These are phyloP conservation scores for Zygoascus hellenicus DNA, from an alignment of 1,139 yeast species.

Conservation along the genomic window DNA sequence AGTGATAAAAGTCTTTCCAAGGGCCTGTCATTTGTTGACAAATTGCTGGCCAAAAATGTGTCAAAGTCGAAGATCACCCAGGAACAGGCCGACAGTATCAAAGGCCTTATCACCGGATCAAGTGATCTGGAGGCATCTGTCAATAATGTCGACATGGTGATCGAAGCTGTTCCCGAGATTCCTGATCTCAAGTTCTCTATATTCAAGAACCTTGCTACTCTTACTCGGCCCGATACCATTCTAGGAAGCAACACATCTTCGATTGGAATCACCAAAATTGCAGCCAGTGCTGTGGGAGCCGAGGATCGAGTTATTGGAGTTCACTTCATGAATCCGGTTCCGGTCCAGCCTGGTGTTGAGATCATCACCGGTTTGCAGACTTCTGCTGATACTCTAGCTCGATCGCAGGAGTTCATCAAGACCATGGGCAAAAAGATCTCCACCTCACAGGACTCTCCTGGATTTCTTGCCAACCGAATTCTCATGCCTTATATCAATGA, in stretches of 20 bases:
- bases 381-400: slow-evolving; percentile 31
- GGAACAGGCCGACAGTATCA: slow-evolving; percentile 31
- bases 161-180: slow-evolving; percentile 43
- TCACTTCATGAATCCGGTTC: slow-evolving; percentile 45
- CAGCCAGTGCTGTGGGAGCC: slow-evolving; percentile 40
- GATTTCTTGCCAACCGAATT: slow-evolving; percentile 41
- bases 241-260: slow-evolving; percentile 43
- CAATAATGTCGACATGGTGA: slow-evolving; percentile 34
- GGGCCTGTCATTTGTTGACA: slow-evolving; percentile 34
- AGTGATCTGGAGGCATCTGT: slow-evolving; percentile 28
- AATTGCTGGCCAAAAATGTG: slow-evolving; percentile 36
- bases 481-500: slow-evolving; percentile 42
- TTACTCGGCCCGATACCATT: slow-evolving; percentile 30
- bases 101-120: slow-evolving; percentile 27
- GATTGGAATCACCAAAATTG: slow-evolving; percentile 40
- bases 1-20: slow-evolving; percentile 32
- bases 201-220: slow-evolving; percentile 34
- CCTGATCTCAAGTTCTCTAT: slow-evolving; percentile 35
- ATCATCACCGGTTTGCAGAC: slow-evolving; percentile 41
- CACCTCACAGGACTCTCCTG: slow-evolving; percentile 38
- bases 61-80: slow-evolving; percentile 34
- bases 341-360: slow-evolving; percentile 43
- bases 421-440: slow-evolving; percentile 38
- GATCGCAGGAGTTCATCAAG: slow-evolving; percentile 32
- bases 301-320: slow-evolving; percentile 39